Conservation (phyloP, 2,329 filamentous ascomycete genomes). For the Penicillium sp. region DNA sequence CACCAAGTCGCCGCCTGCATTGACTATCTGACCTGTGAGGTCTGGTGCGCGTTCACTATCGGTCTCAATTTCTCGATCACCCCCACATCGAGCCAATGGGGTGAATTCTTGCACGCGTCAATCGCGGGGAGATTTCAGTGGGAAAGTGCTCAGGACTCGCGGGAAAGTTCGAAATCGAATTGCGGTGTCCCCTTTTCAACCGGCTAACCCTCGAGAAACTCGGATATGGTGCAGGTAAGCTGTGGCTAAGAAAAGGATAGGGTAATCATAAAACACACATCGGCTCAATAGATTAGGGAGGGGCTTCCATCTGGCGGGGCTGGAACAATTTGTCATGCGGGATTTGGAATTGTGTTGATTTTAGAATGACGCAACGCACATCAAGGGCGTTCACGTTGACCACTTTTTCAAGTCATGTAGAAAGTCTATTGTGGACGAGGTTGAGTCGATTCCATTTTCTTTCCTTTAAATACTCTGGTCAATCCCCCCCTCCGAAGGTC, state of each 20-base stretch:
- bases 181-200: constrained; percentile 59
- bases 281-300: neutral
- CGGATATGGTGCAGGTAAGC: neutral
- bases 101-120: neutral
- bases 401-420: neutral
- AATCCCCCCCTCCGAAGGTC: constrained; percentile 11
- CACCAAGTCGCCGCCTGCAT: constrained; percentile 69
- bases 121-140: neutral
- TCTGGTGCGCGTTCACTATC: constrained; percentile 71
- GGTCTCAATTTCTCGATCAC: constrained; percentile 72
- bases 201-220: constrained; percentile 65
- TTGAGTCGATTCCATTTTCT: neutral
- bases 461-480: constrained; percentile 15
- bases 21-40: constrained; percentile 67
- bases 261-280: neutral
- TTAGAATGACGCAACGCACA: constrained; percentile 4
- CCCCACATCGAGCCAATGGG: constrained; percentile 47
- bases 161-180: no score
- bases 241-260: neutral
- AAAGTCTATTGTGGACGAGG: neutral
- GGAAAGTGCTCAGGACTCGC: constrained; percentile 69
- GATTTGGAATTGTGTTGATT: constrained; percentile 8
- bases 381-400: neutral
- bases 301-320: constrained; percentile 16
- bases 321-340: constrained; percentile 18